phyloP scores from a whole-genome alignment of 106 monocot genomes.

The Acanthochlamys bracteata region DNA sequence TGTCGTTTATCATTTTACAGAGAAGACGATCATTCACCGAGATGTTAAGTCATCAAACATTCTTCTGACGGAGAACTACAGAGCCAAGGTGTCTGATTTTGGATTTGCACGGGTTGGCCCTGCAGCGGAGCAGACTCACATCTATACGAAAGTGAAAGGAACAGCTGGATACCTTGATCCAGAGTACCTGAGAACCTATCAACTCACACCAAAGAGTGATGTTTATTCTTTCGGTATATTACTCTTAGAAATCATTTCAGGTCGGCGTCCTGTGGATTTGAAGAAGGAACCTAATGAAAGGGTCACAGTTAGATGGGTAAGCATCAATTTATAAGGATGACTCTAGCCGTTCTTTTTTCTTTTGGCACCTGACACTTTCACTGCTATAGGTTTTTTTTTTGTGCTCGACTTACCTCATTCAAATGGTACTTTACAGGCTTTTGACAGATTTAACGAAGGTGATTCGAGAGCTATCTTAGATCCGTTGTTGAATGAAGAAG shows the following conservation, averaged over 20 bases:
- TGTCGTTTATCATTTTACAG: slow-evolving; percentile 21
- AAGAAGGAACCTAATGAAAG: slow-evolving; percentile 45
- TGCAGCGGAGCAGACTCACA: slow-evolving; percentile 50
- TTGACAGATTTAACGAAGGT: slow-evolving; percentile 57
- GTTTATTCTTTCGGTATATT: slow-evolving; percentile 82
- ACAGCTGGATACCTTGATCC: slow-evolving; percentile 92
- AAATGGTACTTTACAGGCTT: slow-evolving; percentile 33
- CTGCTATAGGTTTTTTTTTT: too few relatives aligned
- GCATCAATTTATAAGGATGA: background rate
- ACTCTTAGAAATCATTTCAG: slow-evolving; percentile 75
- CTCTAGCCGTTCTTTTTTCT: too few relatives aligned
- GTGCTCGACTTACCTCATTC: too few relatives aligned
- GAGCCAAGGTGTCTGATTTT: slow-evolving; percentile 80
- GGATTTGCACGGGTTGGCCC: slow-evolving; percentile 73
- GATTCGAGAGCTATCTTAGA: slow-evolving; percentile 18
- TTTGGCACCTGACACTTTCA: too few relatives aligned
- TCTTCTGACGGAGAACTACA: slow-evolving; percentile 59
- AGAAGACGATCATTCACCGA: slow-evolving; percentile 73
- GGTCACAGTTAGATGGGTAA: slow-evolving; percentile 83
- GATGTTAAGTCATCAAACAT: slow-evolving; percentile 91
- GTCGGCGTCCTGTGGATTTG: slow-evolving; percentile 67
- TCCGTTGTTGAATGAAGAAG: slow-evolving; percentile 37
- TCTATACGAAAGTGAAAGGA: slow-evolving; percentile 75
- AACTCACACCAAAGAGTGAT: slow-evolving; percentile 82
- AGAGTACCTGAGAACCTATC: slow-evolving; percentile 58